Evolutionary conservation across 805 yeast genomes (phyloP), one percentile per base, ranked within the genome.

Genomic region (Yarrowia keelungensis): DNA sequence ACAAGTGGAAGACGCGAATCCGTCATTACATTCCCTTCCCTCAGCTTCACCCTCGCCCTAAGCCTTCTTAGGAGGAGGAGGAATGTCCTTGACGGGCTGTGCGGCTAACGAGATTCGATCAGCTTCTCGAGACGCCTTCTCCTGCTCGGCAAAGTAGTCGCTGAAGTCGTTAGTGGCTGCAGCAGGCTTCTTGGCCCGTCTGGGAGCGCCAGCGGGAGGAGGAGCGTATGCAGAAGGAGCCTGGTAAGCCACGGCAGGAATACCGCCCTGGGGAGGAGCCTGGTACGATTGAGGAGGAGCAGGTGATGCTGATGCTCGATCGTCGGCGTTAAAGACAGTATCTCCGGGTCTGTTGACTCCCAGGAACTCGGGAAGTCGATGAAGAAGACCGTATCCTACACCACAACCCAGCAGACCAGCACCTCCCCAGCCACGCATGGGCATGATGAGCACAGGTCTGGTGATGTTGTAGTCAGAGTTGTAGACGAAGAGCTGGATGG

Each of bases 311-410:
- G 67, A 47, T 8, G 67, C 56, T 14, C 56, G 54, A 22, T 47
- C 56, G 26, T 62, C 67, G 19, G 67, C 67, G 12, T 49, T 85
- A 74, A 84, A 86, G 69, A 79, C 70, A 5, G 80, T 76, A 38
- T 78, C 75, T 1, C 82, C 81, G 5, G 82, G 81, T 39, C 43
- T 39, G 69, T 50, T 0, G 84, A 85, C 10, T 82, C 75, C 5
- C 46, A 62, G 32, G 32, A 86, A 89, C 69, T 87, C 86, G 0
- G 98, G 97, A n/a, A 91, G 79, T 70, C 95, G 81, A 76, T 94
- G 98, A 64, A 94, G 80, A 65, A 90, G 82, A 0, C 99, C 99
- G 74, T 92, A 93, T 0, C 98, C 98, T 19, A 94, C 96, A 72
- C 93, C 97, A 79, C 97, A 92, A 1, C 99, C 99, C 45, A 94